Percentiles rank a stretch among this genome's conserved stretches.
These are phyloP conservation scores for Psophocarpus tetragonolobus DNA, from an alignment of 306 rosid genomes.

Conservation along the genomic window DNA sequence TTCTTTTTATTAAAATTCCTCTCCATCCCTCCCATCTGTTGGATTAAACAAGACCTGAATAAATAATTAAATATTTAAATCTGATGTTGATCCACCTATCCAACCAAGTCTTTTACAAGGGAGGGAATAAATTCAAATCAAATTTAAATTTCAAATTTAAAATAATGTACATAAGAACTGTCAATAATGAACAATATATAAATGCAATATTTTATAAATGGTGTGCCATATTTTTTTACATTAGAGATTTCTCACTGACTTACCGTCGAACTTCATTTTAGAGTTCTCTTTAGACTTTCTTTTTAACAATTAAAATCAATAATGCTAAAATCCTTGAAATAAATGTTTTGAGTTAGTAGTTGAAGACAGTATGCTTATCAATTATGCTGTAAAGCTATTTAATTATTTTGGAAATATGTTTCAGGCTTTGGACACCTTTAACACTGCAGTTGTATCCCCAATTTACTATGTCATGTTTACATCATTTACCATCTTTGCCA, in stretches of 20 bases:
- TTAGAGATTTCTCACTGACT: background rate
- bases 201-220: background rate
- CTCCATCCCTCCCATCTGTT: too few species aligned
- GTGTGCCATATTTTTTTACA: background rate
- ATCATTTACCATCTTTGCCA: slow-evolving; percentile 79
- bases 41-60: too few species aligned
- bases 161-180: too few species aligned
- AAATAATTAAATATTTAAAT: too few species aligned
- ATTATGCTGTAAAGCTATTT: background rate
- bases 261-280: background rate
- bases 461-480: slow-evolving; percentile 92
- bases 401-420: slow-evolving; percentile 31
- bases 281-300: background rate
- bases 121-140: too few species aligned
- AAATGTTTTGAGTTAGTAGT: slow-evolving; percentile 9
- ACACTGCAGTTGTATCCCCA: slow-evolving; percentile 90
- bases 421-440: slow-evolving; percentile 92
- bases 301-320: background rate
- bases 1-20: too few species aligned
- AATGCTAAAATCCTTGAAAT: slow-evolving; percentile 4
- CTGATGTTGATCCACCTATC: too few species aligned
- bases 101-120: too few species aligned
- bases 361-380: background rate
- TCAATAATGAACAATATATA: background rate
- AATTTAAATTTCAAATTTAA: too few species aligned